These are phyloP conservation scores for Raffaelea ambrosiae DNA, from an alignment of 2,329 filamentous ascomycete species.

Conservation along the genomic window DNA sequence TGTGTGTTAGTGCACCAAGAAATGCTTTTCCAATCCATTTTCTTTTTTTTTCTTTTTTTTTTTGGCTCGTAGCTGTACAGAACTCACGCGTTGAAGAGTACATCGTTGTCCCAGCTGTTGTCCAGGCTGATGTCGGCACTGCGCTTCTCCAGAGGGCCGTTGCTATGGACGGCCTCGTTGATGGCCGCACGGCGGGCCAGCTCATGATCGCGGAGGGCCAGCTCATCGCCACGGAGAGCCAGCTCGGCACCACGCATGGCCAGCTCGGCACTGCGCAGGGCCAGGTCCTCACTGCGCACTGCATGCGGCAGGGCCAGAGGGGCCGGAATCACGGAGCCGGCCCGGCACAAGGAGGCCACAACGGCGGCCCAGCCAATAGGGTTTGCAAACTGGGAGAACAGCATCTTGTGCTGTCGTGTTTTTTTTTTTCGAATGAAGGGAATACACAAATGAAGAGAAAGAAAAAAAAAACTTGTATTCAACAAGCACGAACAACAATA, in stretches of 20 bases:
- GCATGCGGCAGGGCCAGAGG: slow-evolving; percentile 3
- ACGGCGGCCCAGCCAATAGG: slow-evolving; percentile 6
- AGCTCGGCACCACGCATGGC: slow-evolving; percentile 8
- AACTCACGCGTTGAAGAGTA: slow-evolving; percentile 13
- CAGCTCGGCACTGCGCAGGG: slow-evolving; percentile 8
- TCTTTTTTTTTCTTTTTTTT: too few species aligned
- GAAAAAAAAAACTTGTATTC: too few species aligned
- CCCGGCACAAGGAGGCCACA: slow-evolving; percentile 5
- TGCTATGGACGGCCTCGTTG: slow-evolving; percentile 6
- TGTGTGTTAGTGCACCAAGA: background rate
- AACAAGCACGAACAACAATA: background rate
- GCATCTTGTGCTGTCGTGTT: too few species aligned
- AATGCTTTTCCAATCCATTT: too few species aligned
- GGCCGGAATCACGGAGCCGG: slow-evolving; percentile 5
- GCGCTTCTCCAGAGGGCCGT: slow-evolving; percentile 12
- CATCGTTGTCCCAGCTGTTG: slow-evolving; percentile 12
- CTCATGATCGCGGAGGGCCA: slow-evolving; percentile 8
- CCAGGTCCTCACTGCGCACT: slow-evolving; percentile 1
- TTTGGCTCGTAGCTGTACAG: too few species aligned
- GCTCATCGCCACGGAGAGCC: slow-evolving; percentile 2
- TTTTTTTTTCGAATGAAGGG: too few species aligned
- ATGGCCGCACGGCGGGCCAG: slow-evolving; percentile 11
- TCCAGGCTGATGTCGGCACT: slow-evolving; percentile 10
- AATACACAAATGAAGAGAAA: too few species aligned
- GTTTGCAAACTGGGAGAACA: background rate